Evolutionary conservation across 441 rosid genomes (phyloP).

Genomic region (Gossypium gossypioides): DNA sequence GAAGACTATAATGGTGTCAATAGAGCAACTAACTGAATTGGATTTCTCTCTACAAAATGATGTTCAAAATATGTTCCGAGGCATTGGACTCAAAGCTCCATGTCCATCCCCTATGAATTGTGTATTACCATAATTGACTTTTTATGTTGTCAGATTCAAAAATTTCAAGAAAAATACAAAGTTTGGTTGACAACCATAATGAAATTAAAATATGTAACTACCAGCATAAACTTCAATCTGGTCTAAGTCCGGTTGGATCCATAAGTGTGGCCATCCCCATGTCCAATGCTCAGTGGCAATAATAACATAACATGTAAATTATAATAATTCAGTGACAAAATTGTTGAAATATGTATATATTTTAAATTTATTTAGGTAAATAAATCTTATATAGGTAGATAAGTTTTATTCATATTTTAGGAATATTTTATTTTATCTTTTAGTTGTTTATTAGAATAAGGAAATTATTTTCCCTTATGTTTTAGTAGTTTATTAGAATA

Average conservation of each 20-base stretch:
- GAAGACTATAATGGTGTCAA: constrained; percentile 28
- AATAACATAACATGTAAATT: neutral
- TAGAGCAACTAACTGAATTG: constrained; percentile 26
- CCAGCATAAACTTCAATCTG: neutral
- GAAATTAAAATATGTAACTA: neutral
- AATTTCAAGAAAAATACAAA: neutral
- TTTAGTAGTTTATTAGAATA: no score
- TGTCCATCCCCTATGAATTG: constrained; percentile 3
- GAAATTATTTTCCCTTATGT: no score
- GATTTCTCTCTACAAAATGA: constrained; percentile 40
- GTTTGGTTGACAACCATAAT: neutral
- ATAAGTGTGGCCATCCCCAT: neutral
- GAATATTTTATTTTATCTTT: no score
- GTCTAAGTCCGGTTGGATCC: neutral
- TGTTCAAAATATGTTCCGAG: constrained; percentile 40
- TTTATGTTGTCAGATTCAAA: neutral
- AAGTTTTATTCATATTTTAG: no score
- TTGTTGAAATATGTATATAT: no score
- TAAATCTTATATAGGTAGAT: no score
- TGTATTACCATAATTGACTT: neutral
- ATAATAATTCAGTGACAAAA: neutral
- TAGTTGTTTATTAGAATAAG: no score
- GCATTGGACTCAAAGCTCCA: constrained; percentile 40
- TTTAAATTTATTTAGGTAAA: no score
- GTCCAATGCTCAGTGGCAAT: neutral